Conservation (phyloP, 805 yeast genomes). For the Sugiyamaella floridensis region DNA sequence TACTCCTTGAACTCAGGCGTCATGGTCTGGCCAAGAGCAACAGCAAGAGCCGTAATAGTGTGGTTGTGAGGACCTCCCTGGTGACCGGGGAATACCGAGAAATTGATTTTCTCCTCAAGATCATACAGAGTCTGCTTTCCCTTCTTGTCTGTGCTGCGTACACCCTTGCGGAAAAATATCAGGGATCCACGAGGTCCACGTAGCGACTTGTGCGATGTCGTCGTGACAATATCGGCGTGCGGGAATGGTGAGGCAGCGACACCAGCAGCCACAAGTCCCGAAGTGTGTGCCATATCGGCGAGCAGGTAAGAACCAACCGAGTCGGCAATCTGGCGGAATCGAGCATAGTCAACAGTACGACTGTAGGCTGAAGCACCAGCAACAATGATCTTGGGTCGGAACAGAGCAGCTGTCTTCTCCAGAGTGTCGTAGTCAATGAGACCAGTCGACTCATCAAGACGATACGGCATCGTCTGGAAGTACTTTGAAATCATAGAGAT, state of each 20-base stretch:
- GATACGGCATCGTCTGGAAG: constrained; percentile 97
- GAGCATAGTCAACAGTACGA: constrained; percentile 79
- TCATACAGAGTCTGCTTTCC: constrained; percentile 84
- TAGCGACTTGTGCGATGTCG: constrained; percentile 94
- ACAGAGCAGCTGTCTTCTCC: constrained; percentile 72
- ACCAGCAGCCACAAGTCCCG: constrained; percentile 93
- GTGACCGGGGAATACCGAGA: constrained; percentile 97
- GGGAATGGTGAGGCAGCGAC: constrained; percentile 90
- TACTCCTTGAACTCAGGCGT: constrained; percentile 83
- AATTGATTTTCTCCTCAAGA: constrained; percentile 85
- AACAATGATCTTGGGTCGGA: constrained; percentile 90
- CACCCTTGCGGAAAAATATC: constrained; percentile 95
- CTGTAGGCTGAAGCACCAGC: constrained; percentile 98
- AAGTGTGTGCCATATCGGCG: constrained; percentile 96
- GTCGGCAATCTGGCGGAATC: constrained; percentile 87
- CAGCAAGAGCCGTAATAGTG: constrained; percentile 92
- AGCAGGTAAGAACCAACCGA: constrained; percentile 87
- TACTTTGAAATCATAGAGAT: constrained; percentile 88
- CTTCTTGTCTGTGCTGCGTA: constrained; percentile 68
- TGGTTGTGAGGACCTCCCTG: constrained; percentile 99
- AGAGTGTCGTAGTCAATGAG: constrained; percentile 85
- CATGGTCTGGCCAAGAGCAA: constrained; percentile 86
- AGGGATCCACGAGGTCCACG: constrained; percentile 99
- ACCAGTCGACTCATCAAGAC: constrained; percentile 80
- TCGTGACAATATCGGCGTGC: constrained; percentile 91